phyloP scores from a whole-genome alignment of 768 basidiomycete species.

The Suillus luteus region DNA sequence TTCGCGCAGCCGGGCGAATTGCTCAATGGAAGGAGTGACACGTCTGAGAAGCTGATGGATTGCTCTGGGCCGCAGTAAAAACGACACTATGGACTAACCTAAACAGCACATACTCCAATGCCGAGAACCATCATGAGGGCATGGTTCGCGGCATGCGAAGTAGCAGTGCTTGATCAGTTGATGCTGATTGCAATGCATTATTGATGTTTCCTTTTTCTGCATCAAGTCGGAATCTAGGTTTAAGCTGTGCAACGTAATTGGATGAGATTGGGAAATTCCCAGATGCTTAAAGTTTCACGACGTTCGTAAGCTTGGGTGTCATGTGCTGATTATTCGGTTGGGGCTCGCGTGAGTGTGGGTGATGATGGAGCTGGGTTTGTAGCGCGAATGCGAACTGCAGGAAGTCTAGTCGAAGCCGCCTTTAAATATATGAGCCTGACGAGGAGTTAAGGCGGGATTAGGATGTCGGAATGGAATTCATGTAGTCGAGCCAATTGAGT shows the following conservation, averaged over 20 bases:
- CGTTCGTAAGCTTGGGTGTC: too few relatives aligned
- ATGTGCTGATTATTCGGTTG: too few relatives aligned
- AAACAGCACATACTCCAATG: not conserved
- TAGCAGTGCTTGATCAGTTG: not conserved
- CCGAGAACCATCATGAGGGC: not conserved
- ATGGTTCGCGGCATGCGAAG: not conserved
- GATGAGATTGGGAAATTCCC: too few relatives aligned
- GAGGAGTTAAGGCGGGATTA: too few relatives aligned
- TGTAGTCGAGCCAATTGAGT: too few relatives aligned
- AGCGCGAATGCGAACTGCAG: too few relatives aligned
- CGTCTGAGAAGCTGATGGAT: not conserved
- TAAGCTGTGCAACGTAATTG: not conserved
- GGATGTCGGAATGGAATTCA: too few relatives aligned
- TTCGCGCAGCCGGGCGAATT: not conserved
- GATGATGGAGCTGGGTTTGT: too few relatives aligned
- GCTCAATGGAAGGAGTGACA: not conserved
- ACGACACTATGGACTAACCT: not conserved
- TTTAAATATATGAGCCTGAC: too few relatives aligned
- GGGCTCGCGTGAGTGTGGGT: too few relatives aligned
- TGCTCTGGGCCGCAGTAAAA: not conserved
- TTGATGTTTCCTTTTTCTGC: not conserved
- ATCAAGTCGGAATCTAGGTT: not conserved
- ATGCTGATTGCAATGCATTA: not conserved
- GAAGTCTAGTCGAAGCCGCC: too few relatives aligned
- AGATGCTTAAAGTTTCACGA: too few relatives aligned